Base-by-base conservation (phyloP, 129 eudicot species). In the Tagetes erecta region DNA sequence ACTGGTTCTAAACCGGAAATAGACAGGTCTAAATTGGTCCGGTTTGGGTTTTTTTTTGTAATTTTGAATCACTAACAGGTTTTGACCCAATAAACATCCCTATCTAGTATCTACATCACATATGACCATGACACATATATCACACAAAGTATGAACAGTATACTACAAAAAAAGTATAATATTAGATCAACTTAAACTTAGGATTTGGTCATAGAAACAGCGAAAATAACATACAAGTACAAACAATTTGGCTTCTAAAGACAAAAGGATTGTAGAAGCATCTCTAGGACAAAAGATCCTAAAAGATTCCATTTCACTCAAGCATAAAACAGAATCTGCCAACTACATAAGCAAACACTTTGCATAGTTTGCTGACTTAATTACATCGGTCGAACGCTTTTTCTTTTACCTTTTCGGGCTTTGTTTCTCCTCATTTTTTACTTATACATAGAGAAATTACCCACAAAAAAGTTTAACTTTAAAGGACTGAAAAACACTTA, bases 371-470 rank as follows among this genome's bases (percentile, higher is more conserved):
- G 60, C 11, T 20, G 20, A 20, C 60, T 53, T 53, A 20, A 53
- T 53, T 50, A 55, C 30, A 34, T 8, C 35, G 34, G 20, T 14
- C 60, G 2, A 20, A 55, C 30, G 31, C 60, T 55, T 55, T 55
- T 55, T 34, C n/a, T n/a, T 55, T 55, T 20, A 55, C 60, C 33
- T 53, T 14, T 53, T 53, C 8, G 8, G 31, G 27, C 33, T 13
- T 53, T n/a, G n/a, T n/a, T n/a, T n/a, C n/a, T n/a, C n/a, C n/a
- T n/a, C n/a, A n/a, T n/a, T n/a, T n/a, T n/a, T 53, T 53, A 5
- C 59, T 52, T 14, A n/a, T 52, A 52, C 59, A 52, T 3, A 57
- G 59, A 76, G 66, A 44, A 62, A 78, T 12, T 63, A 47, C 67
- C 51, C 55, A 70, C 20, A 71, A 69, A 57, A 49, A 70, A 42